Evolutionary conservation across 192 early-diverging fungal genomes (phyloP), one percentile per base, ranked within the genome.

Genomic region (Dimargaris cristalligena): DNA sequence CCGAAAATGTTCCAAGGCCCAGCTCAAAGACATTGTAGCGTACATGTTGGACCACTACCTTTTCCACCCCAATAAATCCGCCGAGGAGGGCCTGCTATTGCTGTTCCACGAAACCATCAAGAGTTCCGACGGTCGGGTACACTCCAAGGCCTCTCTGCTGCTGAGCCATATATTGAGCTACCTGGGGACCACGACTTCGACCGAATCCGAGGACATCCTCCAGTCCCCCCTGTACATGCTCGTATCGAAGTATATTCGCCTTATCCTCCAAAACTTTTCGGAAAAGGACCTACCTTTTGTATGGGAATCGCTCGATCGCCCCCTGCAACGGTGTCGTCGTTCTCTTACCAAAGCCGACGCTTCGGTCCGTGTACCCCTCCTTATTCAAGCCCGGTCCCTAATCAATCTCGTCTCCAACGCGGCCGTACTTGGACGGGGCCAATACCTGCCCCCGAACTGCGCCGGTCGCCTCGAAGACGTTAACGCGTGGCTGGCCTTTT

Each of bases 31-130:
- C 1, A 78, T 92, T 50, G 66, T 90, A 46, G 60, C 62, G 23
- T 79, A 80, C 62, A 83, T 86, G 2, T 60, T 91, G 4, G 68
- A 80, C 14, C 69, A 69, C n/a, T 60, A 78, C 16, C 62, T 58
- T 20, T 65, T 72, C 26, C 52, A 67, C 44, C 71, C 75, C 13
- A 63, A 69, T 34, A 71, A 65, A 31, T 67, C 69, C 6, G 87
- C 80, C 68, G 66, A 71, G 0, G 85, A 94, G 44, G 90, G 90
- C 28, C 61, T 93, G 50, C 76, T 84, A 2, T 74, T 90, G 60
- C 57, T 97, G 48, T 84, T 87, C 54, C 88, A 86, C 64, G 91
- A 97, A 62, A 77, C 81, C 31, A 75, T 91, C 63, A 89, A 92
- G 63, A 71, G 73, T 62, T 80, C 82, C 57, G 69, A 77, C 0